Evolutionary conservation across 352 stramenopile species (phyloP).

Genomic region (Bremia lactucae): DNA sequence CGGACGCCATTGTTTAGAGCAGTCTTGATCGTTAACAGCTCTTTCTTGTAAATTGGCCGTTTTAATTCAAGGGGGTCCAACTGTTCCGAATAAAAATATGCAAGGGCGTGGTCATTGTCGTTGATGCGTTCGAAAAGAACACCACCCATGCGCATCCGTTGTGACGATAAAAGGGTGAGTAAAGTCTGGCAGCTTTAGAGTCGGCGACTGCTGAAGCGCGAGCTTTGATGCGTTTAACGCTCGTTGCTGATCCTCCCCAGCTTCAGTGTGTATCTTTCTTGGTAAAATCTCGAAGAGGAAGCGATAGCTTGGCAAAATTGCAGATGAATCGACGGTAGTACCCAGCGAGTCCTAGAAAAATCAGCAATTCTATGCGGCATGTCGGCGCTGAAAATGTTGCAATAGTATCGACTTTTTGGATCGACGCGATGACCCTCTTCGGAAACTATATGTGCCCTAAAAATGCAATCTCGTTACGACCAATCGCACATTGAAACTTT

Average conservation of each 20-base stretch:
- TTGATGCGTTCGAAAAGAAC: neutral
- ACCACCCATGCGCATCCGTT: neutral
- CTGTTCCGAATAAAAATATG: constrained; percentile 7
- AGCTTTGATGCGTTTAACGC: neutral
- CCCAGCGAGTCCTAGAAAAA: constrained; percentile 1
- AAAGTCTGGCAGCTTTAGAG: neutral
- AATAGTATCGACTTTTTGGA: neutral
- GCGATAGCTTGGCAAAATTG: neutral
- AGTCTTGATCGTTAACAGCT: neutral
- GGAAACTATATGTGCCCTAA: constrained; percentile 2
- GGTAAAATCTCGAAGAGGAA: neutral
- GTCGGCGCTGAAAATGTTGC: neutral
- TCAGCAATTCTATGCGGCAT: neutral
- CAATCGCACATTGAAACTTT: neutral
- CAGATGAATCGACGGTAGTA: constrained; percentile 4
- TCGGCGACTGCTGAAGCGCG: neutral
- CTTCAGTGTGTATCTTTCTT: neutral
- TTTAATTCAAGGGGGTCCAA: neutral
- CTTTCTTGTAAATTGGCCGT: neutral
- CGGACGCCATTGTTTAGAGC: neutral
- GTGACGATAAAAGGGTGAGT: neutral
- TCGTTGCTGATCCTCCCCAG: neutral
- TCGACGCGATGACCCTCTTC: no score
- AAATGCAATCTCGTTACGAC: neutral
- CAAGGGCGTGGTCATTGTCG: neutral